Percentiles rank a stretch among this genome's conserved stretches.
Evolutionary conservation across 495 filamentous ascomycete genomes (phyloP).

Genomic region (Chlorociboria aeruginascens): DNA sequence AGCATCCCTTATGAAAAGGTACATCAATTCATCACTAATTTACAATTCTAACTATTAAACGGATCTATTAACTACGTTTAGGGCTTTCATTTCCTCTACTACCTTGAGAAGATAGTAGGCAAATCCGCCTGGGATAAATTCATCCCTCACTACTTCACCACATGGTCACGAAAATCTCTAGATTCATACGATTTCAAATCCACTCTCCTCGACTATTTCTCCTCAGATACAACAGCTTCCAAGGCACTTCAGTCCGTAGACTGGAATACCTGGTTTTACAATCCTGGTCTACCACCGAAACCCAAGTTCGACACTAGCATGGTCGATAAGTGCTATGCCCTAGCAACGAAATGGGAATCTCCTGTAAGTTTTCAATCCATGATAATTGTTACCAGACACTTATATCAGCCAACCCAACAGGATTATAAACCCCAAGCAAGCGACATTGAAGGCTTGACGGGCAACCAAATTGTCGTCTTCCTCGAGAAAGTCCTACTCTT

Average conservation of each 20-base stretch:
- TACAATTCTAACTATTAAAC: neutral
- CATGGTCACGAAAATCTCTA: conserved; percentile 65
- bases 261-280: conserved; percentile 83
- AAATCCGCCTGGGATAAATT: conserved; percentile 81
- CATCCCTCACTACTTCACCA: conserved; percentile 90
- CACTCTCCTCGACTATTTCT: conserved; percentile 76
- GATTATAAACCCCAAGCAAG: conserved; percentile 51
- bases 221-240: conserved; percentile 49
- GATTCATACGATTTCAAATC: conserved; percentile 89
- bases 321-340: conserved; percentile 70
- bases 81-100: conserved; percentile 69
- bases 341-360: conserved; percentile 68
- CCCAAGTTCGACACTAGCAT: conserved; percentile 82
- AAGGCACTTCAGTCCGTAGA: conserved; percentile 59
- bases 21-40: neutral
- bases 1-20: conserved; percentile 67
- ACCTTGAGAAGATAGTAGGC: conserved; percentile 77
- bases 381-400: too few species aligned
- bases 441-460: conserved; percentile 62
- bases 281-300: conserved; percentile 76
- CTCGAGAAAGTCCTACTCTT: conserved; percentile 64
- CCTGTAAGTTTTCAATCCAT: conserved; percentile 7
- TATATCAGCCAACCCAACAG: conserved; percentile 9
- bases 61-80: conserved; percentile 29
- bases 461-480: conserved; percentile 85